Evolutionary conservation across 306 rosid species (phyloP).

Genomic region (Medicago arabica): DNA sequence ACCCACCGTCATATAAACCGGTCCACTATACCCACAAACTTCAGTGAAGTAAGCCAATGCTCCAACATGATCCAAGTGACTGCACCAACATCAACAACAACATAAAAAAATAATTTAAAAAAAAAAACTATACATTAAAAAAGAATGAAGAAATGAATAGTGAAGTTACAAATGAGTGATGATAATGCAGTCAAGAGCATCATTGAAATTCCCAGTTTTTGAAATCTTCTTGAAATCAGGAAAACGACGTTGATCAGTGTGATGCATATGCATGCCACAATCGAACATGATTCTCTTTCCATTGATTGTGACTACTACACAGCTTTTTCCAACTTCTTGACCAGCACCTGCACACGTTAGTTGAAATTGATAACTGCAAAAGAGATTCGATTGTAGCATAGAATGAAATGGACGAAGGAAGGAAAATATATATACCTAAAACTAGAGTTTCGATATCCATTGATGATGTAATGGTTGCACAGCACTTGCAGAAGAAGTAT

Average conservation of each 20-base stretch:
- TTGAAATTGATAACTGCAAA: not conserved
- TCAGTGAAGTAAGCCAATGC: constrained; percentile 89
- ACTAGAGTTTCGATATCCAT: constrained; percentile 32
- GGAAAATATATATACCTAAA: not conserved
- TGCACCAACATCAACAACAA: constrained; percentile 31
- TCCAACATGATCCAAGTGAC: constrained; percentile 93
- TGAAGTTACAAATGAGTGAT: constrained; percentile 82
- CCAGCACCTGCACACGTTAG: constrained; percentile 74
- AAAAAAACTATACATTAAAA: not conserved
- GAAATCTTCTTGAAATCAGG: constrained; percentile 70
- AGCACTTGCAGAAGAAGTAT: too few species aligned
- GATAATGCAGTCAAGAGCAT: constrained; percentile 70
- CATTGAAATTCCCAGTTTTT: constrained; percentile 47
- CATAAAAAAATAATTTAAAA: not conserved
- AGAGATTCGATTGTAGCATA: not conserved
- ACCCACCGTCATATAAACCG: constrained; percentile 97
- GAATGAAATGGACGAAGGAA: not conserved
- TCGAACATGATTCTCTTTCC: constrained; percentile 95
- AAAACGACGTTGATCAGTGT: constrained; percentile 71
- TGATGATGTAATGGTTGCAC: not conserved
- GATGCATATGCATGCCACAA: constrained; percentile 92
- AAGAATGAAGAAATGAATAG: not conserved
- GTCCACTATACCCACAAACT: constrained; percentile 86
- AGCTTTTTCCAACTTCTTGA: constrained; percentile 97
- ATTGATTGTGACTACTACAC: constrained; percentile 79